A percentile compares a stretch with the other conserved stretches of the same genome.
phyloP scores from a whole-genome alignment of 2,329 filamentous ascomycete genomes.

The Xylariales sp. region DNA sequence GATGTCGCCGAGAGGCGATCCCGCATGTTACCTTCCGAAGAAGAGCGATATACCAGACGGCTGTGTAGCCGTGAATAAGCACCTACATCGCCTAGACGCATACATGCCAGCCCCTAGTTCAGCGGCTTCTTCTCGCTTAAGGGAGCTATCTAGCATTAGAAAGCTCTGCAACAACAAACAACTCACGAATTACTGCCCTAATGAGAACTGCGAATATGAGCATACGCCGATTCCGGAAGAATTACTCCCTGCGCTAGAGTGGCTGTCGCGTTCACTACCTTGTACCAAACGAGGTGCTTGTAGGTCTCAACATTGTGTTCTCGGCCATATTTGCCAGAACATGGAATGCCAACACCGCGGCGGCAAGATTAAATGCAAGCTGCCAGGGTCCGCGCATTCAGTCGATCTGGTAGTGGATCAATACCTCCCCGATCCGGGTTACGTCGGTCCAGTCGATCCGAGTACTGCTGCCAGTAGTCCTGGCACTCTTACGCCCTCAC shows the following conservation, averaged over 20 bases:
- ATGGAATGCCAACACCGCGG: conserved; percentile 49
- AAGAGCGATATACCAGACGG: conserved; percentile 46
- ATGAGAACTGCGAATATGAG: conserved; percentile 47
- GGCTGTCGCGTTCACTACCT: conserved; percentile 47
- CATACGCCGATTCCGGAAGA: conserved; percentile 45
- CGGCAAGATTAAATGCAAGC: conserved; percentile 48
- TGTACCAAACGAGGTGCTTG: conserved; percentile 47
- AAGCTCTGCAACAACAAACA: conserved; percentile 49
- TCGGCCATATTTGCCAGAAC: conserved; percentile 51
- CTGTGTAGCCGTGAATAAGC: conserved; percentile 46
- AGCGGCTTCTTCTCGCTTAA: conserved; percentile 39
- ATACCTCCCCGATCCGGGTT: conserved; percentile 9
- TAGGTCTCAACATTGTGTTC: conserved; percentile 43
- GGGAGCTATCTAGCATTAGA: conserved; percentile 38
- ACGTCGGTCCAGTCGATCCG: background rate
- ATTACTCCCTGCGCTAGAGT: conserved; percentile 44
- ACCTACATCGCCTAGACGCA: conserved; percentile 47
- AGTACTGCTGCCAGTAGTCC: conserved; percentile 10
- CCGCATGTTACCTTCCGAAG: conserved; percentile 38
- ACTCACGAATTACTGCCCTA: conserved; percentile 42
- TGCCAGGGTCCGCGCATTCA: conserved; percentile 41
- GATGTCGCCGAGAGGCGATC: conserved; percentile 15
- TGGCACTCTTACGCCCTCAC: conserved; percentile 6
- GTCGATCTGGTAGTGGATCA: conserved; percentile 36
- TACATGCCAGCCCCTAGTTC: conserved; percentile 41